phyloP scores from a whole-genome alignment of 208 protist species.

The Leishmania tarentolae region DNA sequence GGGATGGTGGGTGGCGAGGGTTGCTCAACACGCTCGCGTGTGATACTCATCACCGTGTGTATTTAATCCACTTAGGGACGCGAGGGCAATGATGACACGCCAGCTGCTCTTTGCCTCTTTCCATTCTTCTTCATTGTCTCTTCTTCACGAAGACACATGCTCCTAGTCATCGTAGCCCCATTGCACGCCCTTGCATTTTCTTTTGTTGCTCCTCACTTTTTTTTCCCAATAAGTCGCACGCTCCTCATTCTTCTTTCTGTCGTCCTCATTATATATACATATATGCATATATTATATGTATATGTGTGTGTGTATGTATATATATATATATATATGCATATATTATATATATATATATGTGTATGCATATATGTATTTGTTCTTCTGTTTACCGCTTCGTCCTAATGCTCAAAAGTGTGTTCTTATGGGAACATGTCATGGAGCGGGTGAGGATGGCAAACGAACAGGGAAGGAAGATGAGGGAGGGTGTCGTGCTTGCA shows the following conservation, averaged over 20 bases:
- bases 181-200: not conserved
- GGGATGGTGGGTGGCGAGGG: not conserved
- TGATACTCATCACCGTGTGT: not conserved
- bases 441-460: not conserved
- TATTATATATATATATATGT: not conserved
- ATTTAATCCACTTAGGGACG: not conserved
- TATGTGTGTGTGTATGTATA: not conserved
- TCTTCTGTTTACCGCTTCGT: not conserved
- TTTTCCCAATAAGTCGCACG: not conserved
- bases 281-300: not conserved
- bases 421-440: not conserved
- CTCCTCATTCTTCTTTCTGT: not conserved
- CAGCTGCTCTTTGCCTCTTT: not conserved
- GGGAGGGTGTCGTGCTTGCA: not conserved
- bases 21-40: not conserved
- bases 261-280: not conserved
- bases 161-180: not conserved
- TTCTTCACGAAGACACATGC: not conserved
- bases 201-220: not conserved
- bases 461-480: not conserved
- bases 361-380: not conserved
- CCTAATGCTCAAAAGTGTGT: not conserved
- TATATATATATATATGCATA: not conserved
- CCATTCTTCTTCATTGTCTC: slow-evolving; percentile 7
- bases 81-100: not conserved